Conservation (phyloP, 768 basidiomycete genomes). For the Russula dissimulans region DNA sequence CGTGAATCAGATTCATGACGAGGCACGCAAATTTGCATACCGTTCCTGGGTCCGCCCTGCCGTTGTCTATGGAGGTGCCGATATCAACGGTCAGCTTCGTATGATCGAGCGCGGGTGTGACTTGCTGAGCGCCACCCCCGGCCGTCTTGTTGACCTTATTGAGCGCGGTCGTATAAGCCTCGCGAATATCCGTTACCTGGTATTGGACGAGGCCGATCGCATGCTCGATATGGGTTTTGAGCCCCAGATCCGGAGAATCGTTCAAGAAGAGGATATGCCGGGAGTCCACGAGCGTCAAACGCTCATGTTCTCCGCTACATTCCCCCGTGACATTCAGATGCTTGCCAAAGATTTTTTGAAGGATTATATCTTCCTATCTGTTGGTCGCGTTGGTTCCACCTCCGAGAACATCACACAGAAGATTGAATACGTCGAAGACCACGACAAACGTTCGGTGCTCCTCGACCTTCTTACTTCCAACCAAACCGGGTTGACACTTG, state of each 20-base stretch:
- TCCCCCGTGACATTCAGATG: conserved; percentile 98
- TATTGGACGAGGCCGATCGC: conserved; percentile 98
- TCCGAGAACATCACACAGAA: conserved; percentile 99
- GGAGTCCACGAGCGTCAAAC: conserved; percentile 85
- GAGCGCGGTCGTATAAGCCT: conserved; percentile 96
- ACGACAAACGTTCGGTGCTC: conserved; percentile 92
- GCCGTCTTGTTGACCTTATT: conserved; percentile 96
- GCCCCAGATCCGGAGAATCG: conserved; percentile 96
- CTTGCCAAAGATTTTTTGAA: conserved; percentile 94
- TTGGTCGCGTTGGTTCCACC: conserved; percentile 96
- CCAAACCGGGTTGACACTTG: conserved; percentile 71
- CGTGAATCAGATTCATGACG: conserved; percentile 98
- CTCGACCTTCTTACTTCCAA: conserved; percentile 88
- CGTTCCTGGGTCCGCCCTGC: conserved; percentile 99
- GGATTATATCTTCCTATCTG: conserved; percentile 98
- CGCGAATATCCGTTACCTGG: conserved; percentile 93
- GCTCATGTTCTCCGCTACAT: conserved; percentile 99
- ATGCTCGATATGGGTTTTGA: conserved; percentile 99
- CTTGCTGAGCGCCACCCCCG: conserved; percentile 92
- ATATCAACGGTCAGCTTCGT: conserved; percentile 92
- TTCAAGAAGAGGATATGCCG: conserved; percentile 99
- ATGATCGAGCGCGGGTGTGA: conserved; percentile 95
- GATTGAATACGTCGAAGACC: conserved; percentile 96
- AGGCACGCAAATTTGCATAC: conserved; percentile 98
- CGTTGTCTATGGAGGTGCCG: conserved; percentile 98